A percentile compares a stretch with the other conserved stretches of the same genome.
These are phyloP conservation scores for Termitomyces sp. DNA, from an alignment of 768 basidiomycete species.

Conservation along the genomic window DNA sequence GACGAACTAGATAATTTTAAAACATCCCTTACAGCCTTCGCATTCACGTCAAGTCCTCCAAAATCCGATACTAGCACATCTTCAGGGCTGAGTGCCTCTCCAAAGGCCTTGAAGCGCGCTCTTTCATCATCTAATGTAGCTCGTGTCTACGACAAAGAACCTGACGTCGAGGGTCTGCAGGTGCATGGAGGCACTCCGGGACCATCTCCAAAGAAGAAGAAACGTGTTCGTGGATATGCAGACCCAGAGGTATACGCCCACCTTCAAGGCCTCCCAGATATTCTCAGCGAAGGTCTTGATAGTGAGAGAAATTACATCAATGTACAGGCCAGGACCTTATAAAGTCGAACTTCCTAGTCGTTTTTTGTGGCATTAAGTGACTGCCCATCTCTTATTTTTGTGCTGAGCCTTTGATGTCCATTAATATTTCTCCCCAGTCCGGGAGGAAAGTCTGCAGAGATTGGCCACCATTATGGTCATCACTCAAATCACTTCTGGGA, in stretches of 20 bases:
- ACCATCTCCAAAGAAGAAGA: conserved; percentile 22
- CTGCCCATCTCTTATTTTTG: not conserved
- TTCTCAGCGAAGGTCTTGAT: conserved; percentile 52
- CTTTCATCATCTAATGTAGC: not conserved
- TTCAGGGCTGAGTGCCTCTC: not conserved
- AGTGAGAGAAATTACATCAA: conserved; percentile 35
- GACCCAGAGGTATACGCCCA: conserved; percentile 53
- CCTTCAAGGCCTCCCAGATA: conserved; percentile 50
- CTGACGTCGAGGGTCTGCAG: not conserved
- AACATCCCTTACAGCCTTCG: not conserved
- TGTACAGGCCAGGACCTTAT: not conserved
- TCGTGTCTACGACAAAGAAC: not conserved
- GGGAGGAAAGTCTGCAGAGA: conserved; percentile 62
- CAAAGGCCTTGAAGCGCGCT: not conserved
- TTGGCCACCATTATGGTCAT: conserved; percentile 79
- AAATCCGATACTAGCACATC: not conserved
- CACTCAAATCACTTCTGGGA: conserved; percentile 84
- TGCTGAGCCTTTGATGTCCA: not conserved
- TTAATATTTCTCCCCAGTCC: conserved; percentile 43
- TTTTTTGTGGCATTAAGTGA: conserved; percentile 88
- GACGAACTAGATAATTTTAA: not conserved
- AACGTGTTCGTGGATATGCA: conserved; percentile 39
- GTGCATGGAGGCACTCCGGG: not conserved
- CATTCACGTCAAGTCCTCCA: not conserved
- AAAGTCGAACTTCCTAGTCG: conserved; percentile 43